Conservation (phyloP, 2,329 filamentous ascomycete species). For the Trichoderma citrinoviride region DNA sequence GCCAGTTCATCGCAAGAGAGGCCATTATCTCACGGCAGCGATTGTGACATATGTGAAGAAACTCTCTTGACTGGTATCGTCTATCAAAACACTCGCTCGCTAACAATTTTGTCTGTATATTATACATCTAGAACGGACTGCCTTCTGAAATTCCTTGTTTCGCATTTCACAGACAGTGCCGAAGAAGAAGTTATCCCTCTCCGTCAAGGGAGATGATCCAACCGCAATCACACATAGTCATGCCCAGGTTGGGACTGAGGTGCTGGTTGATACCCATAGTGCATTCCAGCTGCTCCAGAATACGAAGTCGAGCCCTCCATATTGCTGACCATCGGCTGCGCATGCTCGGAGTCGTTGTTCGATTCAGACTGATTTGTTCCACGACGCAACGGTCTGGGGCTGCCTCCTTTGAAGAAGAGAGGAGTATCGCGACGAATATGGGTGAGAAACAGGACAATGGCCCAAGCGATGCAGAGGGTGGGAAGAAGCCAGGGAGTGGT, state of each 20-base stretch:
- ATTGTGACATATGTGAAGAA: too few relatives aligned
- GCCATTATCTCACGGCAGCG: background rate
- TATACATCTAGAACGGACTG: slow-evolving; percentile 1
- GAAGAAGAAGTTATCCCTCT: background rate
- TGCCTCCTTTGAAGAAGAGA: slow-evolving; percentile 14
- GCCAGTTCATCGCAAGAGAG: too few relatives aligned
- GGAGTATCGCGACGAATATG: slow-evolving; percentile 30
- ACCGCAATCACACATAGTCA: background rate
- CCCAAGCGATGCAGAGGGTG: slow-evolving; percentile 36
- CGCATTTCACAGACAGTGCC: background rate
- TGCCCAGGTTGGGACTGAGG: background rate
- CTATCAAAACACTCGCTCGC: background rate
- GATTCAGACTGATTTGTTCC: background rate
- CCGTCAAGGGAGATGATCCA: too few relatives aligned
- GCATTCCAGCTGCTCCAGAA: background rate
- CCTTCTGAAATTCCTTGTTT: background rate
- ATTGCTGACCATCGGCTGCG: slow-evolving; percentile 5
- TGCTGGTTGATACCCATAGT: background rate
- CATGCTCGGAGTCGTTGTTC: background rate
- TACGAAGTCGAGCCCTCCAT: background rate
- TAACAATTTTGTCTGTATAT: background rate
- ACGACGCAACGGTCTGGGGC: background rate
- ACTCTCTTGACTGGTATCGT: background rate
- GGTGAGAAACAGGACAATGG: slow-evolving; percentile 34
- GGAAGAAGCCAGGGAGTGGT: slow-evolving; percentile 35